Conservation (phyloP, 2,329 filamentous ascomycete genomes). For the Colletotrichum godetiae region DNA sequence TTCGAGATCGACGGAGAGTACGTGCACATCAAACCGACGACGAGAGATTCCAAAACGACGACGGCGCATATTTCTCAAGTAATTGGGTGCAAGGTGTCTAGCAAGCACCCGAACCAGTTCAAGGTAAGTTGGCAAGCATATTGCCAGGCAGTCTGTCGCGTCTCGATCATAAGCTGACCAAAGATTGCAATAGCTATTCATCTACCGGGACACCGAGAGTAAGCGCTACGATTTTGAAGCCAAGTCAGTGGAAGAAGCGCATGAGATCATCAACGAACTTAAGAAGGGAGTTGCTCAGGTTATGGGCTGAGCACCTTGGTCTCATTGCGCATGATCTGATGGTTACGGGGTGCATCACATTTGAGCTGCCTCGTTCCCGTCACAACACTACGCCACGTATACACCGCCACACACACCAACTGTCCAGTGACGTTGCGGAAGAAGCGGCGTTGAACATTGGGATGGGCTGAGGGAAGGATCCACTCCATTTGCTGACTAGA, state of each 20-base stretch:
- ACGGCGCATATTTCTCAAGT: slow-evolving; percentile 87
- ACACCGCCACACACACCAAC: slow-evolving; percentile 22
- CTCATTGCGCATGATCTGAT: background rate
- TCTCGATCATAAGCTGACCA: slow-evolving; percentile 6
- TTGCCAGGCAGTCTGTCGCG: background rate
- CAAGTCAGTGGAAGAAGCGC: slow-evolving; percentile 76
- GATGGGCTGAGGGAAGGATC: background rate
- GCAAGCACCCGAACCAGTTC: slow-evolving; percentile 84
- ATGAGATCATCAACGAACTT: slow-evolving; percentile 83
- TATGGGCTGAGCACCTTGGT: slow-evolving; percentile 26
- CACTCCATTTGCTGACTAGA: slow-evolving; percentile 18
- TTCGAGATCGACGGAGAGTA: slow-evolving; percentile 88
- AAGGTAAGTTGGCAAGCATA: slow-evolving; percentile 64
- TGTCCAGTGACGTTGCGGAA: slow-evolving; percentile 9
- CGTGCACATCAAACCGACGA: slow-evolving; percentile 83
- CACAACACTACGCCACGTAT: slow-evolving; percentile 27
- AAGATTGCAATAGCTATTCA: slow-evolving; percentile 62
- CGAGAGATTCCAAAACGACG: slow-evolving; percentile 76
- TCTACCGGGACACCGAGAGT: slow-evolving; percentile 80
- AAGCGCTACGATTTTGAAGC: slow-evolving; percentile 90
- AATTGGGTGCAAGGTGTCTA: slow-evolving; percentile 82
- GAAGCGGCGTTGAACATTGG: background rate
- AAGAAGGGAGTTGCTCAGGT: slow-evolving; percentile 72
- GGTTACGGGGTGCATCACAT: background rate
- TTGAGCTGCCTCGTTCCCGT: slow-evolving; percentile 8